Percentiles rank a stretch among this genome's conserved stretches.
Evolutionary conservation across 768 basidiomycete genomes (phyloP).

Genomic region (Lanmaoa rubissima): DNA sequence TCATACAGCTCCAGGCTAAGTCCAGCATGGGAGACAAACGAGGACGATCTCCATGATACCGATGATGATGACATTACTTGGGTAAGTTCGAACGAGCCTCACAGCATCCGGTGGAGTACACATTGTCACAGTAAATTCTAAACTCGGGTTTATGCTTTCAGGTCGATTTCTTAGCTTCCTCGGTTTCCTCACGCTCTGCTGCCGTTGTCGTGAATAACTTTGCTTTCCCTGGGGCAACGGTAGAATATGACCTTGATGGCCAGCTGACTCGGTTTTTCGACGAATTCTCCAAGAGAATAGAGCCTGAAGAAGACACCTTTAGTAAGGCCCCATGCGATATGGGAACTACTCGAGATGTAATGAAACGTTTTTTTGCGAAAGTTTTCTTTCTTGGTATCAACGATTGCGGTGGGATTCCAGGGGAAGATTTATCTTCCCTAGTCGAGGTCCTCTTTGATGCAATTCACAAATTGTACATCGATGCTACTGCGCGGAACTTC

Average conservation of each 20-base stretch:
- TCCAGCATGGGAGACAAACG: not conserved
- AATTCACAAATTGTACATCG: not conserved
- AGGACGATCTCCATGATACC: not conserved
- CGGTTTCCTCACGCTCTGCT: not conserved
- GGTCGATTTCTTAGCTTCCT: conserved; percentile 8
- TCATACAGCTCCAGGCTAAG: conserved; percentile 12
- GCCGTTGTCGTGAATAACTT: not conserved
- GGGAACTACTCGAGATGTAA: not conserved
- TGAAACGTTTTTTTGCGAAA: not conserved
- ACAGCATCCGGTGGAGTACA: too few species aligned
- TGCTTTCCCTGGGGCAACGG: conserved; percentile 12
- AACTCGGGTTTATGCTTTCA: not conserved
- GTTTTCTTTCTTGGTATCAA: conserved; percentile 15
- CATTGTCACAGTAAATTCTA: not conserved
- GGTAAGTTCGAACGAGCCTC: conserved; percentile 9
- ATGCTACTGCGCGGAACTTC: conserved; percentile 6
- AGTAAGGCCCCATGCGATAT: not conserved
- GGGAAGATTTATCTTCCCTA: not conserved
- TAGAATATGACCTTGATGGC: conserved; percentile 2
- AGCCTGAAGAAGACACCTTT: not conserved
- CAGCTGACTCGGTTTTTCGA: conserved; percentile 5
- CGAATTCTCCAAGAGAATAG: not conserved
- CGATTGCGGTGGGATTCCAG: conserved; percentile 5
- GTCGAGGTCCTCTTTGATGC: conserved; percentile 3
- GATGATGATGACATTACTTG: conserved; percentile 4